Percentiles rank a stretch among this genome's conserved stretches.
phyloP scores from a whole-genome alignment of 805 yeast genomes.

The Monosporozyma aerobia region DNA sequence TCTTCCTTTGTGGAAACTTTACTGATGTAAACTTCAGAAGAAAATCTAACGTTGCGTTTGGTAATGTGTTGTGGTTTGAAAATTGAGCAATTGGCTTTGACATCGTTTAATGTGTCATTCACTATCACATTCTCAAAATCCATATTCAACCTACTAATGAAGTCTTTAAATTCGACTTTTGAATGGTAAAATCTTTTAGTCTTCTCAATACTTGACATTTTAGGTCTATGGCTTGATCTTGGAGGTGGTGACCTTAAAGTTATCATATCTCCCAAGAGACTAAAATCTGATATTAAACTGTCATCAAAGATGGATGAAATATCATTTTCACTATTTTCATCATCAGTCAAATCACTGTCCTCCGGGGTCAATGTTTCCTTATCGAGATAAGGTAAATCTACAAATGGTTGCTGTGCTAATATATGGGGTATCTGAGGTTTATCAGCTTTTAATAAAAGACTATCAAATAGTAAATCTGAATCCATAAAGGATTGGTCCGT shows the following conservation, averaged over 20 bases:
- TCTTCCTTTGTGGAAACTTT: constrained; percentile 24
- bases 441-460: constrained; percentile 19
- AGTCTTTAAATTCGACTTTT: constrained; percentile 3
- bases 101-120: neutral
- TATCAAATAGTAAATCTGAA: constrained; percentile 24
- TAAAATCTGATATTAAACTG: constrained; percentile 16
- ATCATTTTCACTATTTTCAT: neutral
- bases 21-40: constrained; percentile 19
- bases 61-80: neutral
- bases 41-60: constrained; percentile 16
- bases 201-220: constrained; percentile 11
- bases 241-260: constrained; percentile 13
- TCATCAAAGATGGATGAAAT: constrained; percentile 10
- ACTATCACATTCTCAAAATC: neutral
- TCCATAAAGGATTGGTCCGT: constrained; percentile 15
- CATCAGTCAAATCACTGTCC: neutral
- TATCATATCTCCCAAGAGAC: constrained; percentile 16
- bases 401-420: neutral
- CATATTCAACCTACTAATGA: neutral
- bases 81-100: neutral
- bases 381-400: neutral
- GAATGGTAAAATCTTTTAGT: constrained; percentile 16
- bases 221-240: constrained; percentile 23
- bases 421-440: constrained; percentile 1
- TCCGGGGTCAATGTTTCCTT: neutral